These are phyloP conservation scores for Tricholoma hemisulphureum DNA, from an alignment of 768 basidiomycete species.

Conservation along the genomic window DNA sequence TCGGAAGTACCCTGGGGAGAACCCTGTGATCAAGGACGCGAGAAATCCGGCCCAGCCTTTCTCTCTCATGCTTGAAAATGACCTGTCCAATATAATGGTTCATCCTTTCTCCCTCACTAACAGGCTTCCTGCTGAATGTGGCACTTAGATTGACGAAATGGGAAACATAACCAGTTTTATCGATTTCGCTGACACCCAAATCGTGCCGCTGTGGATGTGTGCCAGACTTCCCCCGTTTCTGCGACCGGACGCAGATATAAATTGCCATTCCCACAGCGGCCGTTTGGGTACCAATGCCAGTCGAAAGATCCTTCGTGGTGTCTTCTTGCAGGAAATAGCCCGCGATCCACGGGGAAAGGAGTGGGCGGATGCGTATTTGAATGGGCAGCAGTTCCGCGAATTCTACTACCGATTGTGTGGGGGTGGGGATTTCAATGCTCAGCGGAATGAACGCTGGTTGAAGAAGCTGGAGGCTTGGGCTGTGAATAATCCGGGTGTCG, in stretches of 20 bases:
- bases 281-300: neutral
- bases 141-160: neutral
- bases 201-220: conserved; percentile 1
- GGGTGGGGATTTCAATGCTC: neutral
- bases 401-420: neutral
- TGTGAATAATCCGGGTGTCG: neutral
- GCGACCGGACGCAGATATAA: neutral
- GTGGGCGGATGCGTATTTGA: neutral
- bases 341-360: neutral
- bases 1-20: neutral
- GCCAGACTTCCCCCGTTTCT: neutral
- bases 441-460: neutral
- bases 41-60: neutral
- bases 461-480: neutral
- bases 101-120: neutral
- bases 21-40: neutral
- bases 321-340: neutral
- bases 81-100: neutral
- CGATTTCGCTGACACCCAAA: neutral
- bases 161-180: neutral
- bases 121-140: too few relatives aligned
- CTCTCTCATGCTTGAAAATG: neutral
- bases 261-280: neutral
- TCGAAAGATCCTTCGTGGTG: neutral
- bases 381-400: neutral